Percentiles rank a stretch among this genome's conserved stretches.
phyloP scores from a whole-genome alignment of 306 rosid species.

The Luffa acutangula region DNA sequence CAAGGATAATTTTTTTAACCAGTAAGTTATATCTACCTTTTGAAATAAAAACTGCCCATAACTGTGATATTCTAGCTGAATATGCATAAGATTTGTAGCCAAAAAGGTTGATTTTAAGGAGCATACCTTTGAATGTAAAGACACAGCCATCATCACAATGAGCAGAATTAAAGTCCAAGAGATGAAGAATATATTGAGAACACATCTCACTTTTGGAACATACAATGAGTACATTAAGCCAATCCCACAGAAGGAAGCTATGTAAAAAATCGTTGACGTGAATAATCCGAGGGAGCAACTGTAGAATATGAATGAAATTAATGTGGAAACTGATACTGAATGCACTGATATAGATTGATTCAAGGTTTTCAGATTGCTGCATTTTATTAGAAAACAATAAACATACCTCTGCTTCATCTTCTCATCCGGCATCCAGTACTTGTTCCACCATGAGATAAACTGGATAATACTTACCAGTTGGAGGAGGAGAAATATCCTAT shows the following conservation, averaged over 20 bases:
- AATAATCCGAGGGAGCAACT: constrained; percentile 71
- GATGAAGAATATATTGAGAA: constrained; percentile 73
- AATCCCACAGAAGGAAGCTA: constrained; percentile 54
- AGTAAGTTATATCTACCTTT: neutral
- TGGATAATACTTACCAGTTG: constrained; percentile 76
- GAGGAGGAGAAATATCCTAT: constrained; percentile 43
- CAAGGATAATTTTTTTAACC: neutral
- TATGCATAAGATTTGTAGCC: neutral
- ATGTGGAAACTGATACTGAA: neutral
- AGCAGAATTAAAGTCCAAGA: constrained; percentile 80
- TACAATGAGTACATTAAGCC: constrained; percentile 42
- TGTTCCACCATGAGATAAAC: constrained; percentile 81
- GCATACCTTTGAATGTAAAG: constrained; percentile 71
- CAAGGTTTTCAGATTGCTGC: neutral
- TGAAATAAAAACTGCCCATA: neutral
- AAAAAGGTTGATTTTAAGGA: neutral
- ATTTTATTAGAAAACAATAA: neutral
- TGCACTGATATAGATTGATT: neutral
- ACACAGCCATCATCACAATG: constrained; percentile 45
- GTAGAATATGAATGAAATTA: constrained; percentile 17
- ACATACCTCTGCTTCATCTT: constrained; percentile 52
- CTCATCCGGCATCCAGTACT: constrained; percentile 69
- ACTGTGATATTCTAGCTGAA: neutral
- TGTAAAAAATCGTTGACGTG: constrained; percentile 58
- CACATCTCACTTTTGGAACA: constrained; percentile 40